Evolutionary conservation across 169 alveolate genomes (phyloP).

Genomic region (Plasmodium malariae): DNA sequence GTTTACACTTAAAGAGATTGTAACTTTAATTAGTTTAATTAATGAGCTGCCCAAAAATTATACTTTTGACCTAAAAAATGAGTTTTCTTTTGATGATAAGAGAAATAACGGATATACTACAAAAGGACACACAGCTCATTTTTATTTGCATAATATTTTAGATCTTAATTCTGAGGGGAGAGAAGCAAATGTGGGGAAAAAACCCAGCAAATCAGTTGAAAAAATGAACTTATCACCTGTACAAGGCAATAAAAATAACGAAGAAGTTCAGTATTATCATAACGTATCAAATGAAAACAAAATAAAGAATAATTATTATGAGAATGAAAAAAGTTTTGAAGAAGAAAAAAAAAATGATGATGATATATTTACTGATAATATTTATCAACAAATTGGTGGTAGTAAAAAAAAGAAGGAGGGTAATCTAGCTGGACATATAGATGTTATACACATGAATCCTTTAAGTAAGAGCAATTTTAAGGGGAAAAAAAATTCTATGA

Average conservation of each 20-base stretch:
- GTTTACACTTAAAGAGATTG: conserved; percentile 61
- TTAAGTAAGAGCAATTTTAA: conserved; percentile 11
- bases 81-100: neutral
- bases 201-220: neutral
- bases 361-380: neutral
- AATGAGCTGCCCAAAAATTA: conserved; percentile 28
- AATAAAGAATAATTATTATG: neutral
- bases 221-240: neutral
- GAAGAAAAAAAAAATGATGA: neutral
- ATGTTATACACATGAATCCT: neutral
- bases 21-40: conserved; percentile 16
- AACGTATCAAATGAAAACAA: neutral
- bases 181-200: too few species aligned
- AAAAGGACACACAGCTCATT: too few species aligned
- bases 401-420: neutral
- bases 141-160: too few species aligned
- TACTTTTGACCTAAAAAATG: conserved; percentile 41
- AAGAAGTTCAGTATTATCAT: too few species aligned
- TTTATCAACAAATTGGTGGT: too few species aligned
- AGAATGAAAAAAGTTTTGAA: neutral
- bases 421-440: neutral
- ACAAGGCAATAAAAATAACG: neutral
- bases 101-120: neutral
- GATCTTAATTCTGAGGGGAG: neutral
- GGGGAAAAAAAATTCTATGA: conserved; percentile 28